These are phyloP conservation scores for Notholithocarpus densiflorus DNA, from an alignment of 306 rosid species.

Conservation along the genomic window DNA sequence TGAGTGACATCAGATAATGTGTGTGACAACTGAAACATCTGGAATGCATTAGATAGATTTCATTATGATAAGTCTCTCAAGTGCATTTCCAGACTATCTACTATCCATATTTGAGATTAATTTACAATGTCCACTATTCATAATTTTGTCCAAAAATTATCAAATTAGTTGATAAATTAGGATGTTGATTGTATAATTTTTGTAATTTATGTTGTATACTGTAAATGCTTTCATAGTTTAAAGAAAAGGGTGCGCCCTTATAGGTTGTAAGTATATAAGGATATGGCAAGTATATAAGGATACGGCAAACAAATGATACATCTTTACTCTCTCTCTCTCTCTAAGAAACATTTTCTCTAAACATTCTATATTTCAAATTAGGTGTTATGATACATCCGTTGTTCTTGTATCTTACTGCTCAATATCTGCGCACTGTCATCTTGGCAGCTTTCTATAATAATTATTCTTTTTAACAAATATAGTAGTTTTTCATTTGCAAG, in stretches of 20 bases:
- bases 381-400: not conserved
- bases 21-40: not conserved
- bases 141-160: no score
- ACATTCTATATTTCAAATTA: not conserved
- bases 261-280: not conserved
- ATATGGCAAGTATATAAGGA: not conserved
- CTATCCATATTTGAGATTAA: no score
- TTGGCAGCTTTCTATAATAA: not conserved
- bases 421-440: no score
- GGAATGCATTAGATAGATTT: not conserved
- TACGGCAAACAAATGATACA: not conserved
- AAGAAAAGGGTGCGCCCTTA: not conserved
- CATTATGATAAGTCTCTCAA: not conserved
- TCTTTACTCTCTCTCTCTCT: not conserved
- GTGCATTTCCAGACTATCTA: not conserved
- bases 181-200: no score
- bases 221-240: no score
- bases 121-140: no score
- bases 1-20: not conserved
- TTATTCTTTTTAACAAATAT: not conserved
- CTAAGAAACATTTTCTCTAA: no score
- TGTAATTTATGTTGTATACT: no score
- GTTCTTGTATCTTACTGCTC: no score
- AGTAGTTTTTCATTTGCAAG: not conserved
- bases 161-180: no score